Percentiles rank a stretch among this genome's conserved stretches.
phyloP scores from a whole-genome alignment of 768 basidiomycete species.

The Suillus occidentalis region DNA sequence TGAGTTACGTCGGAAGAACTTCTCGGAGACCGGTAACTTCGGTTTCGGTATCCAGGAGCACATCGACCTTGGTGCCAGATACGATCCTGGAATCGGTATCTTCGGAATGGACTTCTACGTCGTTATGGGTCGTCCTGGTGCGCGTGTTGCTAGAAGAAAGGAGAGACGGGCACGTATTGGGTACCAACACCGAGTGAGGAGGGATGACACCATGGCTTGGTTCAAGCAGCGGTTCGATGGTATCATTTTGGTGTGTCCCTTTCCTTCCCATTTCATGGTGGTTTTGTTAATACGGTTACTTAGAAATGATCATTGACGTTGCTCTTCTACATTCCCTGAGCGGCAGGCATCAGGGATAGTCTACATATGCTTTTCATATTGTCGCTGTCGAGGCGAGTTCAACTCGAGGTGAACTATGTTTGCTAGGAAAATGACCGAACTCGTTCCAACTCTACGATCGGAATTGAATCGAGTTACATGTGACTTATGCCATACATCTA shows the following conservation, averaged over 20 bases:
- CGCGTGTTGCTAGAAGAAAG: conserved; percentile 88
- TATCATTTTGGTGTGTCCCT: conserved; percentile 79
- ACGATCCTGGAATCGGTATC: conserved; percentile 98
- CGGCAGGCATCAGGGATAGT: conserved; percentile 6
- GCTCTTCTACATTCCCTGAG: neutral
- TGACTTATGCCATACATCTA: neutral
- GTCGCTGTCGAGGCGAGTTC: conserved; percentile 1
- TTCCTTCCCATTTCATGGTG: neutral
- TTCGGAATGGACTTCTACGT: conserved; percentile 99
- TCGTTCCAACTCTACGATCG: neutral
- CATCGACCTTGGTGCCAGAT: conserved; percentile 98
- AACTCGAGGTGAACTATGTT: neutral
- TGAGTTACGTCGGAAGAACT: conserved; percentile 95
- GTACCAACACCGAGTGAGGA: conserved; percentile 86
- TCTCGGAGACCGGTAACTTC: conserved; percentile 99
- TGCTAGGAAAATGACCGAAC: neutral
- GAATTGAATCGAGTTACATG: neutral
- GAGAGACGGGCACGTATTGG: conserved; percentile 86
- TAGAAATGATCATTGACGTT: neutral
- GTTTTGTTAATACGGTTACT: neutral
- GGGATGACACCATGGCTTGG: conserved; percentile 97
- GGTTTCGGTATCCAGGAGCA: conserved; percentile 99
- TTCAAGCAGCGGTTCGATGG: conserved; percentile 99
- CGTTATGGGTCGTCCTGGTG: conserved; percentile 96
- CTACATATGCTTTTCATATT: conserved; percentile 1